A percentile compares a stretch with the other conserved stretches of the same genome.
Evolutionary conservation across 2,329 filamentous ascomycete species (phyloP).

Genomic region (Cyphellophora attinorum): DNA sequence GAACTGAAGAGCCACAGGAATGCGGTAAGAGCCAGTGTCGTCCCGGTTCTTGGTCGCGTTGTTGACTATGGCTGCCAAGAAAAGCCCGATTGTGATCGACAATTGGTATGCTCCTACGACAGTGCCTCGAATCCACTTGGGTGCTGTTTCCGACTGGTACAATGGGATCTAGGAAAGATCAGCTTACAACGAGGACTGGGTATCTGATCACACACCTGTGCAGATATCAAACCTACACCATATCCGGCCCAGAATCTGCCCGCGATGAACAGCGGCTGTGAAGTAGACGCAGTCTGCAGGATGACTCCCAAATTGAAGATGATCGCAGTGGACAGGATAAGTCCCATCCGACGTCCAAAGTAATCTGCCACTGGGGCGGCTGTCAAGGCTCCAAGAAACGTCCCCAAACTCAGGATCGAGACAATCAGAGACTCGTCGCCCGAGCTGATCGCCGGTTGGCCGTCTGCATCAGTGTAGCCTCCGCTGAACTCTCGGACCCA

Average conservation of each 20-base stretch:
- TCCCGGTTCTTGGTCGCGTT: slow-evolving; percentile 52
- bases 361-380: slow-evolving; percentile 61
- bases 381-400: slow-evolving; percentile 60
- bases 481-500: slow-evolving; percentile 20
- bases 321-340: slow-evolving; percentile 50
- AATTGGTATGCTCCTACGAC: slow-evolving; percentile 56
- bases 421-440: slow-evolving; percentile 34
- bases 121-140: slow-evolving; percentile 31
- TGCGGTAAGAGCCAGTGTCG: slow-evolving; percentile 63
- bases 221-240: slow-evolving; percentile 77
- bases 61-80: slow-evolving; percentile 59
- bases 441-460: not conserved
- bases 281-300: slow-evolving; percentile 51
- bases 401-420: slow-evolving; percentile 75
- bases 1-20: slow-evolving; percentile 58
- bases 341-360: slow-evolving; percentile 58
- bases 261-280: slow-evolving; percentile 66
- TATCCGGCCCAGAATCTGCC: slow-evolving; percentile 76
- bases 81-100: slow-evolving; percentile 62
- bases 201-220: too few relatives aligned
- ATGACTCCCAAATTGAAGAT: slow-evolving; percentile 61
- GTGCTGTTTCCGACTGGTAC: slow-evolving; percentile 76
- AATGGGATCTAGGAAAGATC: slow-evolving; percentile 61
- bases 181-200: slow-evolving; percentile 22
- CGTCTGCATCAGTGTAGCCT: not conserved